Conservation (phyloP, 164 flowering plant genomes). For the Berberis thunbergii region DNA sequence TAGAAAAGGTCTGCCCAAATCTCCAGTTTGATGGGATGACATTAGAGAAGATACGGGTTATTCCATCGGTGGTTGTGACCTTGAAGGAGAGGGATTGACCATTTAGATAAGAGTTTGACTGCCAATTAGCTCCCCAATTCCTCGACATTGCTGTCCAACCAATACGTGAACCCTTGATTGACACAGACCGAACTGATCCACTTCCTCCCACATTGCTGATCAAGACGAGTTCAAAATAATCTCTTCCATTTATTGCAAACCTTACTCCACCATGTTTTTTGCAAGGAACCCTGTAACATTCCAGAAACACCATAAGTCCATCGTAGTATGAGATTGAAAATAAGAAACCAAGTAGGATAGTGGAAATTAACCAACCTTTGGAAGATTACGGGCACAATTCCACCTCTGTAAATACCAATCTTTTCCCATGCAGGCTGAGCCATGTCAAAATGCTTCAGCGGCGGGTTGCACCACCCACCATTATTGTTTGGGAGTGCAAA, state of each 20-base stretch:
- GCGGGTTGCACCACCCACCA: constrained; percentile 99
- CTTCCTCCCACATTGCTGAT: constrained; percentile 67
- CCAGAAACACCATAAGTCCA: neutral
- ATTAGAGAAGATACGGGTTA: constrained; percentile 33
- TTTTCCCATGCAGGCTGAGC: constrained; percentile 94
- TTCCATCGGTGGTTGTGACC: constrained; percentile 71
- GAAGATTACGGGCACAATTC: constrained; percentile 70
- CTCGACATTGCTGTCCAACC: constrained; percentile 76
- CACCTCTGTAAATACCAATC: constrained; percentile 74
- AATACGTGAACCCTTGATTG: constrained; percentile 57
- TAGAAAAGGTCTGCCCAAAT: constrained; percentile 77
- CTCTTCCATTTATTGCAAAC: constrained; percentile 72
- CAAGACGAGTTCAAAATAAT: constrained; percentile 78
- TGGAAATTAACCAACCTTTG: constrained; percentile 37
- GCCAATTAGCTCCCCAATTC: constrained; percentile 98
- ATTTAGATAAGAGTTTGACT: constrained; percentile 59
- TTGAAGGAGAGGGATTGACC: constrained; percentile 81
- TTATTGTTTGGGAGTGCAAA: constrained; percentile 53
- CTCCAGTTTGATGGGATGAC: constrained; percentile 60
- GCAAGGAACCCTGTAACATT: constrained; percentile 71
- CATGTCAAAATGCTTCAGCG: constrained; percentile 84
- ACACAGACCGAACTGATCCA: constrained; percentile 56
- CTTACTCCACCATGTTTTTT: constrained; percentile 73
- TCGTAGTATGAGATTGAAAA: neutral
- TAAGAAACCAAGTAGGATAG: neutral